phyloP scores from a whole-genome alignment of 2,329 filamentous ascomycete genomes.

The Hymenoscyphus fraxineus region DNA sequence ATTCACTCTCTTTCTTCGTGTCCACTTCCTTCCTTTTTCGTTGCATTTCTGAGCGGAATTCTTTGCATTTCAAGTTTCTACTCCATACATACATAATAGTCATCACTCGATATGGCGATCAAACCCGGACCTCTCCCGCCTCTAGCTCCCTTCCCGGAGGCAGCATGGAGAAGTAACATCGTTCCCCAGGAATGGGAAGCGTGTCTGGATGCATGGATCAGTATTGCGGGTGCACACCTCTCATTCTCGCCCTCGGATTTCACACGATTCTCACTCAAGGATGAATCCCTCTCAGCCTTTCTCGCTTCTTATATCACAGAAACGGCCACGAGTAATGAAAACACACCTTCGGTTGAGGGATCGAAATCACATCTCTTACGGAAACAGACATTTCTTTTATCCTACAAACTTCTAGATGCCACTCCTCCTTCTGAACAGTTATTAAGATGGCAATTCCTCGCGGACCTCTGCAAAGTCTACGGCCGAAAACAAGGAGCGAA shows the following conservation, averaged over 20 bases:
- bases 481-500: constrained; percentile 57
- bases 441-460: constrained; percentile 63
- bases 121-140: constrained; percentile 52
- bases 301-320: constrained; percentile 64
- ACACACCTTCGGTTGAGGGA: constrained; percentile 4
- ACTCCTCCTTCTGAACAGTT: constrained; percentile 45
- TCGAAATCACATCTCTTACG: constrained; percentile 49
- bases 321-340: constrained; percentile 38
- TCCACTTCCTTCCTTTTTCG: background rate
- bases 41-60: background rate
- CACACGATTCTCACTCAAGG: constrained; percentile 44
- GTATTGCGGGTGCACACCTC: constrained; percentile 63
- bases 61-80: background rate
- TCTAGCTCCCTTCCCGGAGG: constrained; percentile 73
- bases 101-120: constrained; percentile 36
- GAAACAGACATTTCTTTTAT: constrained; percentile 62
- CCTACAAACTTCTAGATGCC: constrained; percentile 51
- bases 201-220: constrained; percentile 72
- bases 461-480: constrained; percentile 65
- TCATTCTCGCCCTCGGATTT: constrained; percentile 56
- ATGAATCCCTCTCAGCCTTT: constrained; percentile 60
- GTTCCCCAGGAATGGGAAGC: constrained; percentile 69
- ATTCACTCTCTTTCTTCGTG: background rate
- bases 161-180: constrained; percentile 63
- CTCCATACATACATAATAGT: background rate